Evolutionary conservation across 2,329 filamentous ascomycete species (phyloP).

Genomic region (Exophiala oligosperma): DNA sequence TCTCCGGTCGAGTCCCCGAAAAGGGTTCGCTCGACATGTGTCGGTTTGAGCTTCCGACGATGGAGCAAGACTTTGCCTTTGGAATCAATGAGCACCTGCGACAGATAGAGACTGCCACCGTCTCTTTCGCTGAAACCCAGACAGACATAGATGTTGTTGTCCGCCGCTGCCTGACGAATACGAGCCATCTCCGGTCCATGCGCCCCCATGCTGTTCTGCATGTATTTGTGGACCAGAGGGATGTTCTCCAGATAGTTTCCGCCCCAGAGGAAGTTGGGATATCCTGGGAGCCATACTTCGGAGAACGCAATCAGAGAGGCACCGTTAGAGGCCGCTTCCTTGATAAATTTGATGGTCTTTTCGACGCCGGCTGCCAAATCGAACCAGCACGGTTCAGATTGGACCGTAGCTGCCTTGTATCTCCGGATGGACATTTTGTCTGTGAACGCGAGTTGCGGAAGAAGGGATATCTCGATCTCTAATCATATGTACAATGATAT

Average conservation of each 20-base stretch:
- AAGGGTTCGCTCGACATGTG: constrained; percentile 54
- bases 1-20: constrained; percentile 49
- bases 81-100: constrained; percentile 46
- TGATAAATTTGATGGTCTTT: constrained; percentile 60
- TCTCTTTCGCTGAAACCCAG: constrained; percentile 47
- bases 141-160: constrained; percentile 43
- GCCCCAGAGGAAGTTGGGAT: constrained; percentile 51
- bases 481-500: not conserved
- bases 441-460: not conserved
- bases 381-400: constrained; percentile 62
- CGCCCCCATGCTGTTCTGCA: constrained; percentile 1
- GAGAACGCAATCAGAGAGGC: constrained; percentile 58
- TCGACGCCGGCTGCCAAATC: constrained; percentile 55
- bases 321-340: constrained; percentile 54
- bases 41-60: constrained; percentile 55
- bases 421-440: not conserved
- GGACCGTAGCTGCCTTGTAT: constrained; percentile 50
- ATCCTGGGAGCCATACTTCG: constrained; percentile 57
- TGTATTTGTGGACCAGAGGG: constrained; percentile 5
- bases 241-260: constrained; percentile 18
- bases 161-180: constrained; percentile 37
- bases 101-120: constrained; percentile 45
- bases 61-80: constrained; percentile 43
- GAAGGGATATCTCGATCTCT: no score
- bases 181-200: constrained; percentile 36